Base-by-base conservation (phyloP, 805 yeast genomes). In the Clavispora fructus region DNA sequence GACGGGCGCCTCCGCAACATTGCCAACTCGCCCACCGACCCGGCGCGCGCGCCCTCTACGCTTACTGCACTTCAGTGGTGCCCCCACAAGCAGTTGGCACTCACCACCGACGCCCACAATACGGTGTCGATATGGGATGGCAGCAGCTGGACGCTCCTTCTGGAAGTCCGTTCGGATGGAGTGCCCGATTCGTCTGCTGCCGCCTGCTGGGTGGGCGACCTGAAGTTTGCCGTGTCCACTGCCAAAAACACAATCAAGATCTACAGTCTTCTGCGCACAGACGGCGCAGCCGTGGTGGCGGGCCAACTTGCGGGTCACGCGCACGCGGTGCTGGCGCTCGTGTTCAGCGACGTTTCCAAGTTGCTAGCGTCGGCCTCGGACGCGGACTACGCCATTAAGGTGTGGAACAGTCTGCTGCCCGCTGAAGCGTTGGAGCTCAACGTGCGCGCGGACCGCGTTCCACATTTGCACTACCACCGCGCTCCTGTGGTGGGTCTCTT, bases 321-420 rank as follows among this genome's bases (percentile, higher is more conserved):
- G 9, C 77, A 78, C 40, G 70, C 80, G 1, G 75, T 87, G 7
- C 73, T 86, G 13, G 65, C 66, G 6, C 67, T 90, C 4, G 61
- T 68, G 28, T 87, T 84, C 59, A 81, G 83, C 55, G 49, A 59
- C 6, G 61, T 63, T 2, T 68, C 74, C 13, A 79, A 79, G 53
- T 62, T 84, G 28, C 67, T 91, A 35, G 81, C 89, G 4, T 80
- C 91, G 2, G 82, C 87, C 8, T 82, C 95, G 1, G 95, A 87
- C 59, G 55, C 43, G 23, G 97, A 91, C 60, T 75, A 78, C 46
- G 69, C 77, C 0, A 73, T 90, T 8, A 77, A 87, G 54, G 69
- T 89, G 17, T 91, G 96, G 96, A 78, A 75, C 56, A 85, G 89
- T 32, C 75, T 75, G 26, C 77, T 81, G 29, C 65, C 78, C 23